A percentile compares a stretch with the other conserved stretches of the same genome.
phyloP scores from a whole-genome alignment of 2,329 filamentous ascomycete species.

The Trichoderma atrobrunneum region DNA sequence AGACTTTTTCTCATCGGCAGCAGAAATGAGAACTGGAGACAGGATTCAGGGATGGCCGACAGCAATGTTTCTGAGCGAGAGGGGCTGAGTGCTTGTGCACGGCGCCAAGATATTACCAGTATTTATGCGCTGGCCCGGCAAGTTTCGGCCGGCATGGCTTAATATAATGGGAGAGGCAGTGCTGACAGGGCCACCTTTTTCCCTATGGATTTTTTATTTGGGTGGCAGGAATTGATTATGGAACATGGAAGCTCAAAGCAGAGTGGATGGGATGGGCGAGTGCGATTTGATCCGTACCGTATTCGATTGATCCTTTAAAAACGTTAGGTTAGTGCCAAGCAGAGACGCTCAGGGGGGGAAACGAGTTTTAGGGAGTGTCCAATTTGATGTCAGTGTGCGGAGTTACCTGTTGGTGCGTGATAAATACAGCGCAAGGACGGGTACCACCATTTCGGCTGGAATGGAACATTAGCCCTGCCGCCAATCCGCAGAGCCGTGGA shows the following conservation, averaged over 20 bases:
- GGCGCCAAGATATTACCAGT: conserved; percentile 11
- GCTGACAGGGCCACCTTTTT: conserved; percentile 12
- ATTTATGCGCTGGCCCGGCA: conserved; percentile 14
- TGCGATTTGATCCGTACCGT: conserved; percentile 1
- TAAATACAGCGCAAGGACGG: neutral
- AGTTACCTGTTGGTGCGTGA: neutral
- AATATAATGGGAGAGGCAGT: conserved; percentile 11
- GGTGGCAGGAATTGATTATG: conserved; percentile 4
- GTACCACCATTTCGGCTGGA: neutral
- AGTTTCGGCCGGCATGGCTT: conserved; percentile 8
- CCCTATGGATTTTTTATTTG: neutral
- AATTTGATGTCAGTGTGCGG: neutral
- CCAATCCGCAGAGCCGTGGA: neutral
- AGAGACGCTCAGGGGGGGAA: conserved; percentile 2
- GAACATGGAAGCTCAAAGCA: neutral
- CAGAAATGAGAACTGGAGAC: conserved; percentile 5
- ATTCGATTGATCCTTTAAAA: conserved; percentile 1
- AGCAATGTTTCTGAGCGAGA: neutral
- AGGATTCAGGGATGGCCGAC: conserved; percentile 5
- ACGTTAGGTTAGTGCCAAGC: neutral
- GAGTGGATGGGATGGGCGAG: neutral
- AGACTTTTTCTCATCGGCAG: neutral
- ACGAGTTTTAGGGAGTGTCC: neutral
- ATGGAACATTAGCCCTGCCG: neutral
- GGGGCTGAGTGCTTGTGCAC: conserved; percentile 14